Conservation (phyloP, 192 early-diverging fungal genomes). For the Chytriomyces hyalinus region DNA sequence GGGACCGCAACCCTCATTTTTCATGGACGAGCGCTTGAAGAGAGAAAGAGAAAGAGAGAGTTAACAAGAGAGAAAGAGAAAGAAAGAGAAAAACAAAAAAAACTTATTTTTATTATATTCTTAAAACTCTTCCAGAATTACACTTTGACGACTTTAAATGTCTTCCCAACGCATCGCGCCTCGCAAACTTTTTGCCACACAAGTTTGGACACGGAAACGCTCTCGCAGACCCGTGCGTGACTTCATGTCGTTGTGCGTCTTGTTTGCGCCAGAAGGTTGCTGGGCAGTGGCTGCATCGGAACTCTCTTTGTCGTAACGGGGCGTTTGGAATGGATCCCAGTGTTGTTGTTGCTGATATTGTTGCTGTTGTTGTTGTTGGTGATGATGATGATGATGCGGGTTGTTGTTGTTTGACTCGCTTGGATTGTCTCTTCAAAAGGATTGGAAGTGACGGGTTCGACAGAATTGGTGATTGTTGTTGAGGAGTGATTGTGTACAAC, state of each 20-base stretch:
- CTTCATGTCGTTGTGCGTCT: conserved; percentile 14
- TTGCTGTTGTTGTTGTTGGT: background rate
- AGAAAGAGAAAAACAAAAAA: no score
- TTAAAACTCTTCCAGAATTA: background rate
- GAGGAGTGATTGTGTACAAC: no score
- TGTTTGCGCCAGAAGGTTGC: background rate
- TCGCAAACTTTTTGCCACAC: background rate
- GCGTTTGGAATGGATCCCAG: background rate
- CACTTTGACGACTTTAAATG: background rate
- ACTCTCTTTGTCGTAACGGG: background rate
- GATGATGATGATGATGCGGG: background rate
- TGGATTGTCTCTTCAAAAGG: no score
- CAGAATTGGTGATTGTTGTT: no score
- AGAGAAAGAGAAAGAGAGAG: no score
- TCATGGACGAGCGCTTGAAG: no score
- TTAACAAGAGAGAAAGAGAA: no score
- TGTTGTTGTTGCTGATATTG: background rate
- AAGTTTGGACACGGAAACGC: background rate
- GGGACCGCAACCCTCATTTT: no score
- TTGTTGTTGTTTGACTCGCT: no score
- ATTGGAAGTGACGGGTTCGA: no score
- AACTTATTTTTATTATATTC: no score
- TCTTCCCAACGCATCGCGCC: conserved; percentile 1
- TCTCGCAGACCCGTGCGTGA: background rate
- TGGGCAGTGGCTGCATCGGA: background rate